Evolutionary conservation across 2,329 filamentous ascomycete species (phyloP).

Genomic region (Hawksworthiomyces lignivorus): DNA sequence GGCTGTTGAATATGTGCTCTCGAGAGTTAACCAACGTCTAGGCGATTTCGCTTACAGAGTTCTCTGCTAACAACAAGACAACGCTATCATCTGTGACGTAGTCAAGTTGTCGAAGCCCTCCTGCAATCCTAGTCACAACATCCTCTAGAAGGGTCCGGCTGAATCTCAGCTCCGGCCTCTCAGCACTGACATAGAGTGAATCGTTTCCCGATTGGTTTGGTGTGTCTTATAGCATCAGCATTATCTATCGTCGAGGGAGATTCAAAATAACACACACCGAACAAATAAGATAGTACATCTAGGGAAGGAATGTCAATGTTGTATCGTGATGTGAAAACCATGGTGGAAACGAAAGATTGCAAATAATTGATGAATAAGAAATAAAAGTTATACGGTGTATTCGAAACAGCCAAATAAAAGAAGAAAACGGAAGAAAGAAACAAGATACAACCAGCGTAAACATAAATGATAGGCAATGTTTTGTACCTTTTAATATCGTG

Average conservation of each 20-base stretch:
- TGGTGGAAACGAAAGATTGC: neutral
- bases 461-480: too few species aligned
- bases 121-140: slow-evolving; percentile 27
- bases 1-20: too few species aligned
- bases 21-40: too few species aligned
- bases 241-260: too few species aligned
- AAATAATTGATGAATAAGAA: too few species aligned
- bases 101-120: slow-evolving; percentile 58
- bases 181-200: neutral
- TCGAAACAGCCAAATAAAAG: neutral
- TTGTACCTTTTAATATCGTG: too few species aligned
- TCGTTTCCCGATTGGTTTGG: neutral
- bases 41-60: neutral
- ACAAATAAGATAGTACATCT: neutral
- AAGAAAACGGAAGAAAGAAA: too few species aligned
- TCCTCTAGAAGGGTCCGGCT: neutral
- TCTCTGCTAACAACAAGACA: slow-evolving; percentile 47
- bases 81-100: slow-evolving; percentile 66
- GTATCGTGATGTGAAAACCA: neutral
- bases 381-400: too few species aligned
- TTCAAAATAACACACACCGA: neutral
- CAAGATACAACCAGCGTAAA: too few species aligned
- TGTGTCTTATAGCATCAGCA: neutral
- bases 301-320: neutral
- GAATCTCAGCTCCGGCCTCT: neutral